Conservation (phyloP, 2,329 filamentous ascomycete species). For the Penicillium janthinellum region DNA sequence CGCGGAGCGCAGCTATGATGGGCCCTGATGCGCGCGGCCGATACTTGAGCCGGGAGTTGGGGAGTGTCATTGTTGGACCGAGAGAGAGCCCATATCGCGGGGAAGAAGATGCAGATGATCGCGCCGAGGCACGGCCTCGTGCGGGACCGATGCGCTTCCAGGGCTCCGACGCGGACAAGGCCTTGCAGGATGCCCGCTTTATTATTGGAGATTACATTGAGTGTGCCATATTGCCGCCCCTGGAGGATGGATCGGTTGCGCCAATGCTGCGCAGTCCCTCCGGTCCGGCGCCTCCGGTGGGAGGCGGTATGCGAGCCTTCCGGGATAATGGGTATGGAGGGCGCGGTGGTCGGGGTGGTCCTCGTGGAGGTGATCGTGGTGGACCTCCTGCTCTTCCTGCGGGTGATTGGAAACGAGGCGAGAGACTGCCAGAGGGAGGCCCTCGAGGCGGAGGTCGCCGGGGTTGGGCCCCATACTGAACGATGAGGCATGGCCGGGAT, state of each 20-base stretch:
- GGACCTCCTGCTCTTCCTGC: conserved; percentile 37
- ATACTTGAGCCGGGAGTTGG: conserved; percentile 78
- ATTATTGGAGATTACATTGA: conserved; percentile 88
- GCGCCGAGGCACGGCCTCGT: conserved; percentile 39
- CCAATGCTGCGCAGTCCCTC: conserved; percentile 41
- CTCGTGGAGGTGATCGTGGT: conserved; percentile 44
- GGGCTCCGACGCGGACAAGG: conserved; percentile 68
- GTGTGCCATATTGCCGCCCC: conserved; percentile 76
- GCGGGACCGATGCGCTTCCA: conserved; percentile 44
- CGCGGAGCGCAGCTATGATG: conserved; percentile 47
- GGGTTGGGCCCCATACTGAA: conserved; percentile 44
- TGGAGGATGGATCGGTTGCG: conserved; percentile 72
- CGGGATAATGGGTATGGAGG: conserved; percentile 52
- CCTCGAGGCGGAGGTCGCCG: conserved; percentile 40
- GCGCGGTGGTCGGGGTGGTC: conserved; percentile 42
- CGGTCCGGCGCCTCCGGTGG: conserved; percentile 43
- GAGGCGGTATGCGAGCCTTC: conserved; percentile 45
- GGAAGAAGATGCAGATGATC: conserved; percentile 41
- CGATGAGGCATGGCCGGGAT: not conserved
- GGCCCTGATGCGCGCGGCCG: conserved; percentile 54
- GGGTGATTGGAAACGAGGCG: conserved; percentile 53
- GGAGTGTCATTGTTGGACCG: conserved; percentile 72
- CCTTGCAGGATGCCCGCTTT: conserved; percentile 74
- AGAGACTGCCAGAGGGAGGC: conserved; percentile 47
- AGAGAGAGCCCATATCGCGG: conserved; percentile 30